Conservation (phyloP, 2,329 filamentous ascomycete species). For the Calonectria hawksworthii region DNA sequence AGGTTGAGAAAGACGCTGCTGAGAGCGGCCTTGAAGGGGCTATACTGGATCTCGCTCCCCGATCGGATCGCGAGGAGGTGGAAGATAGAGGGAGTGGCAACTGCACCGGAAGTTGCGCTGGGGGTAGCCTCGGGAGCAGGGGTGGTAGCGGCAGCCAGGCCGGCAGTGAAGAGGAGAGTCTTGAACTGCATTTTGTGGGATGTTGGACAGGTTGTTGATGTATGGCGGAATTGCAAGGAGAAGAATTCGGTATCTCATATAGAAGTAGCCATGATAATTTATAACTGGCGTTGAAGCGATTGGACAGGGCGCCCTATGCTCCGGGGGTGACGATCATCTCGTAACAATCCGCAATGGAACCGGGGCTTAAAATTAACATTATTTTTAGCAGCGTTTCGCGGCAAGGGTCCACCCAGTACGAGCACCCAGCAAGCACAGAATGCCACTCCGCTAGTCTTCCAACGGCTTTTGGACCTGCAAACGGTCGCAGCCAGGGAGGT, state of each 20-base stretch:
- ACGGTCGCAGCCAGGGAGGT: not conserved
- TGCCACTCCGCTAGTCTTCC: not conserved
- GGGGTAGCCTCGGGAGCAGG: not conserved
- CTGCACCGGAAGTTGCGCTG: not conserved
- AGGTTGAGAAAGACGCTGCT: constrained; percentile 60
- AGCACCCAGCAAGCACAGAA: not conserved
- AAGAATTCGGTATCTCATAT: not conserved
- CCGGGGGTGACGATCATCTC: not conserved
- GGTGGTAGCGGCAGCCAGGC: constrained; percentile 17
- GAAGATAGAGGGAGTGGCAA: constrained; percentile 51
- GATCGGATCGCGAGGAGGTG: constrained; percentile 64
- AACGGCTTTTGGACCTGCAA: not conserved
- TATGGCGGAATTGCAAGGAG: not conserved
- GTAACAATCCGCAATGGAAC: not conserved
- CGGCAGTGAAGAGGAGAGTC: constrained; percentile 35
- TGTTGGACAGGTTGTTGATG: not conserved
- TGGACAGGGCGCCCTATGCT: not conserved
- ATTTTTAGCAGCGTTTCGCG: not conserved
- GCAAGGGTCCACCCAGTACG: not conserved
- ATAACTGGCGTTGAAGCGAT: not conserved
- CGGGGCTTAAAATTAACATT: not conserved
- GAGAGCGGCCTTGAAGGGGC: constrained; percentile 58
- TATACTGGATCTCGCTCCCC: constrained; percentile 63
- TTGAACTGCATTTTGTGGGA: constrained; percentile 38
- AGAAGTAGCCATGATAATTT: not conserved